Conservation (phyloP, 225 moss, liverwort and hornwort genomes). For the Pleurozium schreberi region DNA sequence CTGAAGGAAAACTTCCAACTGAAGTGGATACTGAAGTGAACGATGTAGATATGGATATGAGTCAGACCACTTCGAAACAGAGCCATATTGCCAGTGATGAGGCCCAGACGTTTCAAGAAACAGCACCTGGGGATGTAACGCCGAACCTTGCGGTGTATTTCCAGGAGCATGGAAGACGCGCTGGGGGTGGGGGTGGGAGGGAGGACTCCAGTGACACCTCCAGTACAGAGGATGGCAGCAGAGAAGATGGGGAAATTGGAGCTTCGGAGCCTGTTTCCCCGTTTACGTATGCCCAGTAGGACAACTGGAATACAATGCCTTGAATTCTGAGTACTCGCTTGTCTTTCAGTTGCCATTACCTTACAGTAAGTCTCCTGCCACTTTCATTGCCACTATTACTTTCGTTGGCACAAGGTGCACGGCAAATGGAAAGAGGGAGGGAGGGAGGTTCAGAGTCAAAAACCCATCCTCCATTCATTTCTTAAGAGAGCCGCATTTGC, state of each 20-base stretch:
- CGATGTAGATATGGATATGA: constrained; percentile 42
- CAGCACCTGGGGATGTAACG: neutral
- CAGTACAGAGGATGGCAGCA: constrained; percentile 37
- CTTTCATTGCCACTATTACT: neutral
- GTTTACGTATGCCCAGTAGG: neutral
- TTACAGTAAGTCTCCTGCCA: no score
- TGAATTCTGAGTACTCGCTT: neutral
- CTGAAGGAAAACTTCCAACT: constrained; percentile 1
- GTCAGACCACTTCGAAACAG: constrained; percentile 35
- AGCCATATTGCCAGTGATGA: neutral
- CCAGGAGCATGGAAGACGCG: neutral
- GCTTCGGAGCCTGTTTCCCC: constrained; percentile 38
- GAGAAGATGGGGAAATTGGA: constrained; percentile 45
- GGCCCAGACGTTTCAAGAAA: neutral
- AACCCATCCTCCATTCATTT: neutral
- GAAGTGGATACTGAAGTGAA: neutral
- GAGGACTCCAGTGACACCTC: constrained; percentile 22
- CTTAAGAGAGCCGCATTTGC: no score
- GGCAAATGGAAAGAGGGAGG: neutral
- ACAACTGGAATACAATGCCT: neutral
- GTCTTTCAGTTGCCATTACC: neutral
- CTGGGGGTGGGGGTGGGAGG: neutral
- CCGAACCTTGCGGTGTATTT: constrained; percentile 1
- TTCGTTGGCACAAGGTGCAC: neutral
- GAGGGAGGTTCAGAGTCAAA: neutral